Evolutionary conservation across 2,329 filamentous ascomycete species (phyloP).

Genomic region (Aspergillus sp.): DNA sequence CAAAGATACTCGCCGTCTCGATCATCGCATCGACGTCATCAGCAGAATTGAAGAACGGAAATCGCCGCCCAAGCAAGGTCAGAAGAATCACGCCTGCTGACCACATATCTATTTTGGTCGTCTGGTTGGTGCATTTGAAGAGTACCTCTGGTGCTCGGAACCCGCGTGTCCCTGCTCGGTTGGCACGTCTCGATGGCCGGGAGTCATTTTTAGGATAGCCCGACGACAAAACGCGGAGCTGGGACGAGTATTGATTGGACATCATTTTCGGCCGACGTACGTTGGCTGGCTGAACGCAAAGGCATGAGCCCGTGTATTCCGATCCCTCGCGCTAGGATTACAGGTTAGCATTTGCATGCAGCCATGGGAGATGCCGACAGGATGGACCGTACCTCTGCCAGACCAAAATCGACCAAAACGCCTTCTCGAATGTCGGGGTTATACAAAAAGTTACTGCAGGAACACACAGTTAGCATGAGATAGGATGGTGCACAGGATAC

Average conservation of each 20-base stretch:
- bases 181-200: conserved; percentile 78
- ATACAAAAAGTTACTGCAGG: conserved; percentile 71
- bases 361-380: too few species aligned
- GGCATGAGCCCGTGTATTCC: conserved; percentile 46
- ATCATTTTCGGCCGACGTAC: conserved; percentile 51
- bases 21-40: conserved; percentile 97
- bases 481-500: neutral
- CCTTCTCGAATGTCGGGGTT: conserved; percentile 66
- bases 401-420: conserved; percentile 96
- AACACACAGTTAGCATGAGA: neutral
- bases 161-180: conserved; percentile 86
- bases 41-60: conserved; percentile 98
- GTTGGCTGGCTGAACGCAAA: conserved; percentile 60
- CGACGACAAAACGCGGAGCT: conserved; percentile 36
- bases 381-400: conserved; percentile 57
- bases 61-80: conserved; percentile 84
- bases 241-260: conserved; percentile 52
- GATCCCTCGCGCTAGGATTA: conserved; percentile 46
- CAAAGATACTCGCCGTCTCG: conserved; percentile 93
- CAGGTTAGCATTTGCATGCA: too few species aligned
- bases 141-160: conserved; percentile 95
- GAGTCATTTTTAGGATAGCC: conserved; percentile 87
- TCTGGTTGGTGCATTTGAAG: conserved; percentile 94
- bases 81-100: conserved; percentile 92
- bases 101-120: conserved; percentile 92